A percentile compares a stretch with the other conserved stretches of the same genome.
phyloP scores from a whole-genome alignment of 345 rosid species.

The Brassica incana region DNA sequence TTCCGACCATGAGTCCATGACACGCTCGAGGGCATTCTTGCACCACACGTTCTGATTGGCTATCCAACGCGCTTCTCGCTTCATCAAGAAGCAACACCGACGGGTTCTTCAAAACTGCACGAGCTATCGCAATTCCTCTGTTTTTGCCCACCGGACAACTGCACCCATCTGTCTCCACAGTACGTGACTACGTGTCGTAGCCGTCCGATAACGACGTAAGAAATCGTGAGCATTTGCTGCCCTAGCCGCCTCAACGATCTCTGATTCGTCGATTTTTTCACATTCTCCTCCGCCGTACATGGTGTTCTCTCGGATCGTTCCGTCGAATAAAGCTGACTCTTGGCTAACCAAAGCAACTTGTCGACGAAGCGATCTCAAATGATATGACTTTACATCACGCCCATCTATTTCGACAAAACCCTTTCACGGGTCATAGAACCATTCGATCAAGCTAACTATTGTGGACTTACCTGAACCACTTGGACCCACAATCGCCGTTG shows the following conservation, averaged over 20 bases:
- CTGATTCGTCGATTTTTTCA: conserved; percentile 39
- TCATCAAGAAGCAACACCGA: conserved; percentile 19
- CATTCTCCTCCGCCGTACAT: conserved; percentile 44
- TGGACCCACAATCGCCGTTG: conserved; percentile 69
- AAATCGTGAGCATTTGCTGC: conserved; percentile 71
- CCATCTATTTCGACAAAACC: conserved; percentile 54
- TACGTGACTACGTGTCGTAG: conserved; percentile 40
- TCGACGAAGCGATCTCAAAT: conserved; percentile 54
- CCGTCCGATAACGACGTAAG: conserved; percentile 44
- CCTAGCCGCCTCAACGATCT: conserved; percentile 46
- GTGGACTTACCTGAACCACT: conserved; percentile 83
- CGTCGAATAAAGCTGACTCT: conserved; percentile 60
- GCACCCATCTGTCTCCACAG: conserved; percentile 61
- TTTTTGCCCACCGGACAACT: conserved; percentile 52
- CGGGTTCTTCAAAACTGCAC: conserved; percentile 59
- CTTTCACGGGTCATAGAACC: conserved; percentile 62
- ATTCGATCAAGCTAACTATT: conserved; percentile 53
- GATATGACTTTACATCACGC: conserved; percentile 51
- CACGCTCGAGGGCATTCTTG: not conserved
- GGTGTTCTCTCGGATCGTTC: conserved; percentile 64
- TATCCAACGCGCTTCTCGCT: not conserved
- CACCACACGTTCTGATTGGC: not conserved
- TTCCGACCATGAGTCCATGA: not conserved
- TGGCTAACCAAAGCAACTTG: conserved; percentile 73
- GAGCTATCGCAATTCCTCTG: conserved; percentile 67